A percentile compares a stretch with the other conserved stretches of the same genome.
phyloP scores from a whole-genome alignment of 441 rosid species.

The Macaranga tanarius region DNA sequence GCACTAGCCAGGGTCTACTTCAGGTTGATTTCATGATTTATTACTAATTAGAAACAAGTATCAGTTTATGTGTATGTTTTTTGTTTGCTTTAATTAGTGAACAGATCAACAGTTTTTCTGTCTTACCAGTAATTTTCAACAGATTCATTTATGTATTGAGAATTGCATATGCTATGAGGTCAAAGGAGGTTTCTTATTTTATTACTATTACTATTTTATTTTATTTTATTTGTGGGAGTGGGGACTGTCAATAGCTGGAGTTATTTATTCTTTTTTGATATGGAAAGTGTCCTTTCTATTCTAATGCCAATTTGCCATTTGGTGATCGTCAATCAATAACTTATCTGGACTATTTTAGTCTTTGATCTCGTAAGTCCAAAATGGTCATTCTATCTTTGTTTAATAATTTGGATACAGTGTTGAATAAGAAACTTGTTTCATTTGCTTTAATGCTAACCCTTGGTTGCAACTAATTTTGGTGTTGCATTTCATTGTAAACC shows the following conservation, averaged over 20 bases:
- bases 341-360: no score
- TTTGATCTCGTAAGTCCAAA: not conserved
- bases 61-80: constrained; percentile 5
- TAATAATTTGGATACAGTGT: not conserved
- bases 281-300: not conserved
- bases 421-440: not conserved
- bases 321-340: no score
- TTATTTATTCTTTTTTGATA: not conserved
- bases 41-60: not conserved
- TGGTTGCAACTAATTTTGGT: not conserved
- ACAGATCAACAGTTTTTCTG: not conserved
- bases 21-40: constrained; percentile 52
- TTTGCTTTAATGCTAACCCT: not conserved
- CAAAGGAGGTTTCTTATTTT: no score
- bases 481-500: not conserved
- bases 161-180: not conserved
- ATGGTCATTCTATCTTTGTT: not conserved
- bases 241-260: not conserved
- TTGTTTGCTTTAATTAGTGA: constrained; percentile 13
- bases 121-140: constrained; percentile 11
- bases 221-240: no score
- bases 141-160: not conserved
- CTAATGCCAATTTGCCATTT: not conserved
- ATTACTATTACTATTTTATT: no score
- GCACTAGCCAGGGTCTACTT: constrained; percentile 98